These are phyloP conservation scores for Claviceps fusiformis DNA, from an alignment of 2,329 filamentous ascomycete species.

Conservation along the genomic window DNA sequence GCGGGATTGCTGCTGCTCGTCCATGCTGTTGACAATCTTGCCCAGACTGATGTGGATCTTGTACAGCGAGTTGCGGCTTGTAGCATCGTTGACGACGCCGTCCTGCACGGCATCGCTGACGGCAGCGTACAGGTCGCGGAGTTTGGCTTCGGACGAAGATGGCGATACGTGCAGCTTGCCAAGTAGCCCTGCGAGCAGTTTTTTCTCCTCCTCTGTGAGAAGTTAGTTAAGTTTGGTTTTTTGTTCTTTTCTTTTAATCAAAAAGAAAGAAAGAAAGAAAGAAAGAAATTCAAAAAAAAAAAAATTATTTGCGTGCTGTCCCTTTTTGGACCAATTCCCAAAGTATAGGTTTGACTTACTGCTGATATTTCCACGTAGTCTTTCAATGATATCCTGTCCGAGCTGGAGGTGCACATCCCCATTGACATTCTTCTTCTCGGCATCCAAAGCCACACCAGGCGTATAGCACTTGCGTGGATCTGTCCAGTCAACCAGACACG, in stretches of 20 bases:
- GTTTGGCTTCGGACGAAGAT: slow-evolving; percentile 43
- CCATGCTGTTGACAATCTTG: slow-evolving; percentile 51
- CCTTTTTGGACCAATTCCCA: neutral
- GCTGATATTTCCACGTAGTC: slow-evolving; percentile 49
- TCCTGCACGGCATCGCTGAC: slow-evolving; percentile 50
- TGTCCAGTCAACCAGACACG: slow-evolving; percentile 86
- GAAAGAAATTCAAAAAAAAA: too few species aligned
- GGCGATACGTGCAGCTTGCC: slow-evolving; percentile 71
- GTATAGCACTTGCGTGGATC: slow-evolving; percentile 69
- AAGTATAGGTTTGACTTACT: slow-evolving; percentile 36
- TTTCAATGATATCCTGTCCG: slow-evolving; percentile 63
- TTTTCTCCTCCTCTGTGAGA: slow-evolving; percentile 66
- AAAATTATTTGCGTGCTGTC: neutral
- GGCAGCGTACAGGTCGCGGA: slow-evolving; percentile 43
- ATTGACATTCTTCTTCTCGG: slow-evolving; percentile 50
- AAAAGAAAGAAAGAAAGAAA: too few species aligned
- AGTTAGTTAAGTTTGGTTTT: slow-evolving; percentile 13
- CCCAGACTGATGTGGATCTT: slow-evolving; percentile 55
- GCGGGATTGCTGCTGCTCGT: slow-evolving; percentile 26
- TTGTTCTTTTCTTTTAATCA: too few species aligned
- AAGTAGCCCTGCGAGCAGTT: slow-evolving; percentile 62
- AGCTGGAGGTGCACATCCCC: slow-evolving; percentile 72
- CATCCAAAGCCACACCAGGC: slow-evolving; percentile 35
- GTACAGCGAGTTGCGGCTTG: slow-evolving; percentile 49
- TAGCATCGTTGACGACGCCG: slow-evolving; percentile 44